These are phyloP conservation scores for Aspergillus sp. DNA, from an alignment of 2,329 filamentous ascomycete genomes.

Conservation along the genomic window DNA sequence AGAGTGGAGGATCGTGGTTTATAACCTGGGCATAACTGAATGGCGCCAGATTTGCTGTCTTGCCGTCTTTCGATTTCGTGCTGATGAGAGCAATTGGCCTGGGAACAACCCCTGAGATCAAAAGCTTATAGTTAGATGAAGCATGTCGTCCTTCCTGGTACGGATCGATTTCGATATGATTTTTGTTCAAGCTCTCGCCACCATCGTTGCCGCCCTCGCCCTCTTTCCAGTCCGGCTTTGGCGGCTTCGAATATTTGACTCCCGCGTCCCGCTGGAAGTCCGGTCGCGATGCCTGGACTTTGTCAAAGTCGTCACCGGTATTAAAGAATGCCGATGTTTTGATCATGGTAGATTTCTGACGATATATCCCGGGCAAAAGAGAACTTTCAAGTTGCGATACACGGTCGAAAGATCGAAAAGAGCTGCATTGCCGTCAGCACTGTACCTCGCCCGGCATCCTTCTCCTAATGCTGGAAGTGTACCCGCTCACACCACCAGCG, in stretches of 20 bases:
- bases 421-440: not conserved
- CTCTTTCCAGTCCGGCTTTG: slow-evolving; percentile 43
- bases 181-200: slow-evolving; percentile 51
- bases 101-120: slow-evolving; percentile 80
- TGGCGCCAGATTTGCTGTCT: slow-evolving; percentile 73
- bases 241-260: slow-evolving; percentile 42
- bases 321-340: slow-evolving; percentile 27
- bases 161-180: slow-evolving; percentile 78
- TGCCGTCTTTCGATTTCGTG: slow-evolving; percentile 62
- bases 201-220: slow-evolving; percentile 46
- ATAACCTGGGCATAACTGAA: slow-evolving; percentile 86
- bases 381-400: not conserved
- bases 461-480: not conserved
- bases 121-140: slow-evolving; percentile 82
- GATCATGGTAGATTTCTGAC: slow-evolving; percentile 14
- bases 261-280: slow-evolving; percentile 37
- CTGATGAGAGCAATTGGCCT: slow-evolving; percentile 71
- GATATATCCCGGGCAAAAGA: not conserved
- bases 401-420: not conserved
- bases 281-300: slow-evolving; percentile 43
- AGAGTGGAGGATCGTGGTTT: slow-evolving; percentile 82
- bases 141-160: slow-evolving; percentile 68
- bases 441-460: not conserved
- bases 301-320: slow-evolving; percentile 32
- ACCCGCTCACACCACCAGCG: not conserved